These are phyloP conservation scores for Mycena leptocephala DNA, from an alignment of 768 basidiomycete genomes.

Conservation along the genomic window DNA sequence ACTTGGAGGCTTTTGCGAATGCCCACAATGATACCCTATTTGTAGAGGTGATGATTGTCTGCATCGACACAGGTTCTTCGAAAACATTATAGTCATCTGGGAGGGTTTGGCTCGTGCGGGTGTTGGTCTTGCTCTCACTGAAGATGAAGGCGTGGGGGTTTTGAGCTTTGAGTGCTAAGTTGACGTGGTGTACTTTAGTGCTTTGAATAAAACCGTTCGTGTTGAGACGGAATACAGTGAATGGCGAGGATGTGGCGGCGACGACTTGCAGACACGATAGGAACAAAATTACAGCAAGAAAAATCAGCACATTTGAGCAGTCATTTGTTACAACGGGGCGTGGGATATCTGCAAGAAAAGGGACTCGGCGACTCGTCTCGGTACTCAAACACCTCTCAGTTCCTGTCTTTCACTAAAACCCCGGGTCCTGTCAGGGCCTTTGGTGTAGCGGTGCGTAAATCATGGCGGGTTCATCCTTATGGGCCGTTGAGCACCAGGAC, in stretches of 20 bases:
- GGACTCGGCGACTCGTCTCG: not conserved
- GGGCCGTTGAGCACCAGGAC: not conserved
- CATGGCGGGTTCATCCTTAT: not conserved
- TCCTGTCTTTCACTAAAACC: not conserved
- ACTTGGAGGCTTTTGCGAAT: constrained; percentile 24
- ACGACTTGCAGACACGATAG: not conserved
- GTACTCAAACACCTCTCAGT: not conserved
- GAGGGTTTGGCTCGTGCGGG: not conserved
- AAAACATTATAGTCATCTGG: constrained; percentile 19
- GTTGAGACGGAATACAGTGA: constrained; percentile 4
- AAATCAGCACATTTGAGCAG: not conserved
- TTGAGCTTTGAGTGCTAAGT: not conserved
- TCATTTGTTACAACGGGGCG: not conserved
- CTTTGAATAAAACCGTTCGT: not conserved
- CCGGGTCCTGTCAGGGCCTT: constrained; percentile 21
- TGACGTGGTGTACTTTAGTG: not conserved
- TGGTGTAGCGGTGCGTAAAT: not conserved
- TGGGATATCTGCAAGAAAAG: constrained; percentile 1
- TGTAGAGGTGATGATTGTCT: not conserved
- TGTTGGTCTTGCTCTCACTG: constrained; percentile 15
- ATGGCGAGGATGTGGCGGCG: not conserved
- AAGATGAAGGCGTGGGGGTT: constrained; percentile 10
- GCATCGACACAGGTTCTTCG: not conserved
- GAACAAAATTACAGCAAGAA: not conserved
- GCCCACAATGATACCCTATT: constrained; percentile 35